These are phyloP conservation scores for Fagus sylvatica DNA, from an alignment of 306 rosid genomes.

Conservation along the genomic window DNA sequence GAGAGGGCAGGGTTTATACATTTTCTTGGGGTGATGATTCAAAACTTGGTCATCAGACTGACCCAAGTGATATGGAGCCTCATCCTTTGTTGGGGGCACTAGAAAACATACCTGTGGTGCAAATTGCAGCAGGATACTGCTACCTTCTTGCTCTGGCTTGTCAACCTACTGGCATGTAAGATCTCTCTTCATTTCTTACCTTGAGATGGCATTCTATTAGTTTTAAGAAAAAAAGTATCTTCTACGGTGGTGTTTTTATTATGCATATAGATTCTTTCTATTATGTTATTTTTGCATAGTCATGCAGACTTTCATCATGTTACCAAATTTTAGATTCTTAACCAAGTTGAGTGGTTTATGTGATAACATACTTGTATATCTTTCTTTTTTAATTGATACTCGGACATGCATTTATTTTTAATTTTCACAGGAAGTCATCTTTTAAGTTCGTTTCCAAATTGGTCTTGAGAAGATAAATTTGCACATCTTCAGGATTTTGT, in stretches of 20 bases:
- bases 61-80: conserved; percentile 71
- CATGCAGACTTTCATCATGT: neutral
- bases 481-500: neutral
- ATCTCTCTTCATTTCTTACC: conserved; percentile 21
- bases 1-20: conserved; percentile 91
- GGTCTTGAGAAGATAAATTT: neutral
- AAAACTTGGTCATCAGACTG: conserved; percentile 87
- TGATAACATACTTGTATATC: neutral
- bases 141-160: conserved; percentile 94
- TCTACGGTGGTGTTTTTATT: neutral
- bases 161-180: conserved; percentile 94
- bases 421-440: neutral
- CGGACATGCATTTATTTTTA: neutral
- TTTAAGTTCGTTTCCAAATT: neutral
- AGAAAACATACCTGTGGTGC: conserved; percentile 85
- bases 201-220: conserved; percentile 4
- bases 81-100: conserved; percentile 79
- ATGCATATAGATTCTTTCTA: neutral
- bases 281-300: neutral
- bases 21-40: conserved; percentile 87
- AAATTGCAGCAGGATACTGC: conserved; percentile 97
- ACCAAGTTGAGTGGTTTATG: neutral
- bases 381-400: neutral
- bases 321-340: neutral
- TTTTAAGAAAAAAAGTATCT: neutral